Evolutionary conservation across 148 eudicot genomes (phyloP).

Genomic region (Salicornia ramosissima): DNA sequence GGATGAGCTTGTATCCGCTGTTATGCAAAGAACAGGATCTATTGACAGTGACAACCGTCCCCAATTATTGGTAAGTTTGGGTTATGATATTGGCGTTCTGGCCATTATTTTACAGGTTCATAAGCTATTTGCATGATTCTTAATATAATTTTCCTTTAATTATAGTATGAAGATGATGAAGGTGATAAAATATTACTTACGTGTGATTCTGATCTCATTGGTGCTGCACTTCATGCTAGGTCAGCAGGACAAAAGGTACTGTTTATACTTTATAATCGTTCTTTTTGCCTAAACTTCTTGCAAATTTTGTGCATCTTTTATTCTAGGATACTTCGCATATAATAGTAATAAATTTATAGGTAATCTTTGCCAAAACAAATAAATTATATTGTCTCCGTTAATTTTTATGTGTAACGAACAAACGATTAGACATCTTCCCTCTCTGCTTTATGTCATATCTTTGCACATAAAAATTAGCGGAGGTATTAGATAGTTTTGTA

Average conservation of each 20-base stretch:
- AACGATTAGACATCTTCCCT: too few relatives aligned
- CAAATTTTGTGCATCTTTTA: background rate
- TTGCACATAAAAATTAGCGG: too few relatives aligned
- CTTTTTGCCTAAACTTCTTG: too few relatives aligned
- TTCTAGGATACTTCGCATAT: too few relatives aligned
- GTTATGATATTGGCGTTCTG: background rate
- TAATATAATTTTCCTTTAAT: conserved; percentile 3
- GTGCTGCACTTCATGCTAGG: conserved; percentile 82
- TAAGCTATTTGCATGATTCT: background rate
- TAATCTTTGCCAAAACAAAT: too few relatives aligned
- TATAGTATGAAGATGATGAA: conserved; percentile 95
- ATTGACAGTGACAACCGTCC: conserved; percentile 38
- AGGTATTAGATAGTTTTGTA: too few relatives aligned
- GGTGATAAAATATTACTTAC: conserved; percentile 84
- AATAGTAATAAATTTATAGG: too few relatives aligned
- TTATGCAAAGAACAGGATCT: conserved; percentile 61
- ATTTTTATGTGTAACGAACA: too few relatives aligned
- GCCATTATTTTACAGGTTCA: background rate
- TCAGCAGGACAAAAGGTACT: conserved; percentile 74
- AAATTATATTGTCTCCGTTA: too few relatives aligned
- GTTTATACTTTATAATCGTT: too few relatives aligned
- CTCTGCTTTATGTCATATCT: too few relatives aligned
- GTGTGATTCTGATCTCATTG: conserved; percentile 67
- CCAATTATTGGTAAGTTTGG: conserved; percentile 61
- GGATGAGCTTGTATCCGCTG: conserved; percentile 71